Evolutionary conservation across 192 early-diverging fungal species (phyloP), one percentile per base, ranked within the genome.

Genomic region (Kickxella alabastrina): DNA sequence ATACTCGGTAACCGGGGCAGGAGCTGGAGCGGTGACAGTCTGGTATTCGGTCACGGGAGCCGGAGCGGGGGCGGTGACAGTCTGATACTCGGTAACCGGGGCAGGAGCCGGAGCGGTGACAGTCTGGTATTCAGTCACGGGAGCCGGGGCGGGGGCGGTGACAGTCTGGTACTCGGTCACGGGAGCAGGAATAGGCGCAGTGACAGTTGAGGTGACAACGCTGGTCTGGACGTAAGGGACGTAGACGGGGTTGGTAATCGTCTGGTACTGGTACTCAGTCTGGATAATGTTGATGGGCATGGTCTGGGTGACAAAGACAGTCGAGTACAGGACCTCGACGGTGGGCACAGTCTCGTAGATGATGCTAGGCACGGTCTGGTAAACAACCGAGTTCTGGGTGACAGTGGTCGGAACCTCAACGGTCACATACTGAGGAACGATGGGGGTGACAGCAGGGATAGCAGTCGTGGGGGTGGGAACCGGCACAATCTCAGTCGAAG

Each of bases 191-290:
- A 59, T 54, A 13, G 62, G 54, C 1, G 49, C 54, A 10, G 65
- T 68, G 10, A n/a, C 52, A n/a, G 49, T 58, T 38, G 41, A 43
- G 13, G 53, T 58, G 14, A 63, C 68, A 0, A 54, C 46, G 56
- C 68, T 71, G 42, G 68, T 71, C 59, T 74, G 70, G 42, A 74
- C 70, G 24, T 74, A 74, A 2, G 70, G 70, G 18, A 74, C 70
- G 25, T 74, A 74, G 0, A 74, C 70, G 13, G 70, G 70, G 58
- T 66, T 62, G 40, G 70, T 74, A 5, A 66, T 36, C 1, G 70
- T 66, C 7, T 49, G 29, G 45, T 74, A 73, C 69, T 61, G 54
- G 27, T 62, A 25, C 55, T 66, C 63, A 18, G 70, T 74, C 64
- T 66, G 59, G 19, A 40, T 21, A 3, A 74, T 51, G 1, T 60